These are phyloP conservation scores for Melanogaster broomeanus DNA, from an alignment of 768 basidiomycete genomes.

Conservation along the genomic window DNA sequence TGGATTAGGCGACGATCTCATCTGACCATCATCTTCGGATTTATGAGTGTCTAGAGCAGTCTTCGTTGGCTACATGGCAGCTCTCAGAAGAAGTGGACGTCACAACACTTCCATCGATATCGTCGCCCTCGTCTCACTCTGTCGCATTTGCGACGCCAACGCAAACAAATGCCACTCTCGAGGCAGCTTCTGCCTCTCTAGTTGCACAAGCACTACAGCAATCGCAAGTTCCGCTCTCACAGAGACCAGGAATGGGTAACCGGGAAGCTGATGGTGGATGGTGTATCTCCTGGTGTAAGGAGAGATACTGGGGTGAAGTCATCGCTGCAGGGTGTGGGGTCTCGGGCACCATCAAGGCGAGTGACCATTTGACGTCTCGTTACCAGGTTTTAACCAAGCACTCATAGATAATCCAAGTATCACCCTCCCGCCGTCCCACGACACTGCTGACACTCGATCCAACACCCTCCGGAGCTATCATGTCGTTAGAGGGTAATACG, in stretches of 20 bases:
- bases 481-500: conserved; percentile 20
- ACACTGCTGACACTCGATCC: conserved; percentile 58
- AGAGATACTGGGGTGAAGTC: conserved; percentile 92
- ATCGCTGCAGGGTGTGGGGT: conserved; percentile 78
- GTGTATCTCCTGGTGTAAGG: conserved; percentile 95
- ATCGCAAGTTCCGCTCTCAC: conserved; percentile 34
- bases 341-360: conserved; percentile 75
- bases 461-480: conserved; percentile 33
- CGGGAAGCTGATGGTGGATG: conserved; percentile 90
- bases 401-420: conserved; percentile 71
- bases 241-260: conserved; percentile 51
- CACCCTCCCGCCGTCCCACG: conserved; percentile 64
- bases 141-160: conserved; percentile 72
- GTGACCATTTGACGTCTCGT: conserved; percentile 7
- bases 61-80: conserved; percentile 70
- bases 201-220: conserved; percentile 69
- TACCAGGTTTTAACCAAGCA: not conserved
- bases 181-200: conserved; percentile 56
- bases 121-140: conserved; percentile 49
- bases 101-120: conserved; percentile 46
- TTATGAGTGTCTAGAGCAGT: conserved; percentile 87
- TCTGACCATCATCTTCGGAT: conserved; percentile 86
- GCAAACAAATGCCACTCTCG: conserved; percentile 55
- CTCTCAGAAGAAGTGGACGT: conserved; percentile 79
- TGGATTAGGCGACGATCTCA: conserved; percentile 75